phyloP scores from a whole-genome alignment of 1,284 basidiomycete species.

The Heterobasidion irregulare region DNA sequence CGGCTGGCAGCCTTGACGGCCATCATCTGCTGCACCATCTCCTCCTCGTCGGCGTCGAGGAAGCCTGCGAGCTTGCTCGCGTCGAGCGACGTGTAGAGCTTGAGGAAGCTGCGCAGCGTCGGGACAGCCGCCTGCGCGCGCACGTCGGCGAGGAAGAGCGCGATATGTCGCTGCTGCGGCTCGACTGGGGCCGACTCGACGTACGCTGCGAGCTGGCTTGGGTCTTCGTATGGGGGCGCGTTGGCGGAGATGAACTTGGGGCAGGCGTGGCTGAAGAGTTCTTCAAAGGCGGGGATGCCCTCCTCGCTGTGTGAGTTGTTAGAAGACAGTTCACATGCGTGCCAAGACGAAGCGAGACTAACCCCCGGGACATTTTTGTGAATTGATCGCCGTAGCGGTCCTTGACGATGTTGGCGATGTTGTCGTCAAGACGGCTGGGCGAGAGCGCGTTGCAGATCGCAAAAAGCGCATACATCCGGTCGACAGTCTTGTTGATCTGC shows the following conservation, averaged over 20 bases:
- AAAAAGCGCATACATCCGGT: constrained; percentile 95
- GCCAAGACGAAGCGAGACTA: constrained; percentile 12
- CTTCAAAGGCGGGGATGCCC: constrained; percentile 80
- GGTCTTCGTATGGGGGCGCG: constrained; percentile 88
- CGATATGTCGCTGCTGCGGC: constrained; percentile 78
- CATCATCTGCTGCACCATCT: constrained; percentile 95
- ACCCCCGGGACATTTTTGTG: constrained; percentile 79
- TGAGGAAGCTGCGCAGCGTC: constrained; percentile 86
- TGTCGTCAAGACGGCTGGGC: constrained; percentile 88
- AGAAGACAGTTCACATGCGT: background rate
- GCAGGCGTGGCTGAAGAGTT: constrained; percentile 91
- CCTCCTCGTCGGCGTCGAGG: constrained; percentile 86
- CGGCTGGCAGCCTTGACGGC: constrained; percentile 87
- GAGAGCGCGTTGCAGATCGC: constrained; percentile 91
- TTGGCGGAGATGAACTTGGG: constrained; percentile 96
- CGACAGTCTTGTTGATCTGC: constrained; percentile 94
- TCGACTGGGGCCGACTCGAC: constrained; percentile 48
- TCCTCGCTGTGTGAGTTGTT: constrained; percentile 41
- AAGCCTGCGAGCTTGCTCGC: constrained; percentile 89
- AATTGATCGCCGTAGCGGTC: constrained; percentile 93
- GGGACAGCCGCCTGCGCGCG: constrained; percentile 72
- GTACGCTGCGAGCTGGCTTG: constrained; percentile 51
- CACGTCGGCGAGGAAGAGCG: constrained; percentile 78
- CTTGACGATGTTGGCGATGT: constrained; percentile 87
- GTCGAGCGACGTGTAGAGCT: constrained; percentile 91